Evolutionary conservation across 2,329 filamentous ascomycete genomes (phyloP).

Genomic region (Fusarium pilosicola): DNA sequence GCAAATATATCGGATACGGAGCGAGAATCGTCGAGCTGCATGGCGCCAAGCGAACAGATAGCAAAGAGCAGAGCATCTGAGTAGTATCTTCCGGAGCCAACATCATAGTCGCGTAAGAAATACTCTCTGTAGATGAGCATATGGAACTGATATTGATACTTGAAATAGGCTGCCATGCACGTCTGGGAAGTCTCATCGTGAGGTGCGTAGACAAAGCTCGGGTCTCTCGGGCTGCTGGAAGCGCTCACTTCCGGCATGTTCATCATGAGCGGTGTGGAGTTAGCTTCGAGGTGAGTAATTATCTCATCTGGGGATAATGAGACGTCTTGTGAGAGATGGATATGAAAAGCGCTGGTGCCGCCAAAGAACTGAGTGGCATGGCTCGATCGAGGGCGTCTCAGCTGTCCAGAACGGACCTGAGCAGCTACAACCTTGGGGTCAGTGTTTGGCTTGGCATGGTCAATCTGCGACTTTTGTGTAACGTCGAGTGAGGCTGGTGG

Average conservation of each 20-base stretch:
- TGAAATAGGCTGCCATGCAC: slow-evolving; percentile 60
- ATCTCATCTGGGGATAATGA: slow-evolving; percentile 31
- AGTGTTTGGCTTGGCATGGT: slow-evolving; percentile 39
- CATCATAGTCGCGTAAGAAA: slow-evolving; percentile 61
- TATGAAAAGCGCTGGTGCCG: slow-evolving; percentile 58
- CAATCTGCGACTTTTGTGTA: slow-evolving; percentile 21
- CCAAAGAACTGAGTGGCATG: slow-evolving; percentile 59
- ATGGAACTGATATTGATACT: slow-evolving; percentile 58
- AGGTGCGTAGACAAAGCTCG: slow-evolving; percentile 52
- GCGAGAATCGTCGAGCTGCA: slow-evolving; percentile 55
- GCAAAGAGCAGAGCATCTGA: slow-evolving; percentile 60
- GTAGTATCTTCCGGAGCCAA: slow-evolving; percentile 58
- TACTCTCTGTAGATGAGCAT: slow-evolving; percentile 63
- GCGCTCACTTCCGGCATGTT: slow-evolving; percentile 19
- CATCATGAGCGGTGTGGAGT: slow-evolving; percentile 14
- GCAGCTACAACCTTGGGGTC: slow-evolving; percentile 48
- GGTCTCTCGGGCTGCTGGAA: slow-evolving; percentile 34
- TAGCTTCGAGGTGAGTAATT: slow-evolving; percentile 22
- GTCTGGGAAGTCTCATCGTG: slow-evolving; percentile 56
- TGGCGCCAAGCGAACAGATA: slow-evolving; percentile 60
- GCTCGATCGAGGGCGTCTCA: slow-evolving; percentile 53
- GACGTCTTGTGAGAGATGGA: slow-evolving; percentile 47
- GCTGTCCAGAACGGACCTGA: slow-evolving; percentile 48
- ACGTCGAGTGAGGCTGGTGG: slow-evolving; percentile 29
- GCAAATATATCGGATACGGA: slow-evolving; percentile 56